These are phyloP conservation scores for Pyrenopolyporus hunteri DNA, from an alignment of 495 filamentous ascomycete species.

Conservation along the genomic window DNA sequence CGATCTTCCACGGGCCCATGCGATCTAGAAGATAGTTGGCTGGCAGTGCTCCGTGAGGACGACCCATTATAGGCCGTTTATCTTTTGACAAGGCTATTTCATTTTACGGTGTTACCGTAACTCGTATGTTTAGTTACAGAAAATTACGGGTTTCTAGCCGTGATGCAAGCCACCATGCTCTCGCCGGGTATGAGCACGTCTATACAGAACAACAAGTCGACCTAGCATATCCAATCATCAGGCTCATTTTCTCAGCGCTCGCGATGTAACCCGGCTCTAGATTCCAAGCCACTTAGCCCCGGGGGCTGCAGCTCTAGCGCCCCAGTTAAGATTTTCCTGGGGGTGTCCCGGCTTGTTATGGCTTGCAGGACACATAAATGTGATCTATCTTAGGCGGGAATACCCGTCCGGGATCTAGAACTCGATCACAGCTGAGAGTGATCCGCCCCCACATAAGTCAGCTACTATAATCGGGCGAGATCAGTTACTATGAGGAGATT, in stretches of 20 bases:
- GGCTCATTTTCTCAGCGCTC: slow-evolving; percentile 17
- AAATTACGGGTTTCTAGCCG: slow-evolving; percentile 15
- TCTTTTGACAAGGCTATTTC: slow-evolving; percentile 8
- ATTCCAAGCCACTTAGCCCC: slow-evolving; percentile 22
- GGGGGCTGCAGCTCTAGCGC: slow-evolving; percentile 10
- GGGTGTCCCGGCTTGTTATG: background rate
- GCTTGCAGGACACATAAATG: slow-evolving; percentile 16
- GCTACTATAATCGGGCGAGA: background rate
- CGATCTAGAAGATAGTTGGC: slow-evolving; percentile 20
- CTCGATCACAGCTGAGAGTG: background rate
- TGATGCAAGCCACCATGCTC: slow-evolving; percentile 26
- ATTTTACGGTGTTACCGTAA: slow-evolving; percentile 20
- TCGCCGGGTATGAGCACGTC: background rate
- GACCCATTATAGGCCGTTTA: background rate
- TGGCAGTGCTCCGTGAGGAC: background rate
- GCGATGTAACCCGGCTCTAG: slow-evolving; percentile 22
- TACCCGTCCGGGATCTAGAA: background rate
- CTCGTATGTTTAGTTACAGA: slow-evolving; percentile 20
- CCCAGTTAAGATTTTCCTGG: slow-evolving; percentile 8
- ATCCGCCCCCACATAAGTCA: slow-evolving; percentile 7
- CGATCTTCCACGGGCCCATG: slow-evolving; percentile 3
- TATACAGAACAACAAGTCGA: background rate
- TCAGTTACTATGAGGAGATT: background rate
- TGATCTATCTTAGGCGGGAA: slow-evolving; percentile 25
- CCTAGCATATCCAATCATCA: slow-evolving; percentile 11